Evolutionary conservation across 768 basidiomycete species (phyloP).

Genomic region (Tricholoma flavovirens): DNA sequence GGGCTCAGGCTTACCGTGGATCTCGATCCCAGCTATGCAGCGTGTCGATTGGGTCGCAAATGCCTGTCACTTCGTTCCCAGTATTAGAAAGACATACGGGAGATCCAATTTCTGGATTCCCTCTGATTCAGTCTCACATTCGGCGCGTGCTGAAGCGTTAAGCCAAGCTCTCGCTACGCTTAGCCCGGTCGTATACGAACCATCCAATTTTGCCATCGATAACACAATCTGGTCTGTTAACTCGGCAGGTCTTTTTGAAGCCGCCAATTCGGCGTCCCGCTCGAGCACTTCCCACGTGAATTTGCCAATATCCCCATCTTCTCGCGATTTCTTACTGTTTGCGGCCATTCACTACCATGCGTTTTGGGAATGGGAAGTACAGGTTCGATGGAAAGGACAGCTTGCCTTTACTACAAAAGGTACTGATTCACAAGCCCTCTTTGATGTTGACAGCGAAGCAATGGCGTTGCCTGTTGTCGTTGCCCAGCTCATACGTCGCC

Average conservation of each 20-base stretch:
- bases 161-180: neutral
- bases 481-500: conserved; percentile 22
- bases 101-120: neutral
- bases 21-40: neutral
- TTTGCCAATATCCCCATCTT: neutral
- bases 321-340: neutral
- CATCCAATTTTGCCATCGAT: neutral
- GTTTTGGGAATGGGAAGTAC: conserved; percentile 18
- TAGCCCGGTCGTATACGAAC: neutral
- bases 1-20: neutral
- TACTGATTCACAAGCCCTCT: neutral
- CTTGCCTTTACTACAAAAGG: conserved; percentile 1
- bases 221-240: neutral
- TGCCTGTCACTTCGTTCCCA: neutral
- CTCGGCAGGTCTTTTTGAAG: neutral
- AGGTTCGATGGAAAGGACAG: conserved; percentile 5
- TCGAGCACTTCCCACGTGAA: neutral
- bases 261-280: neutral
- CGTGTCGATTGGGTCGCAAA: neutral
- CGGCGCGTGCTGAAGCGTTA: neutral
- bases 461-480: conserved; percentile 16
- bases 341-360: conserved; percentile 2
- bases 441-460: conserved; percentile 15
- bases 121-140: neutral
- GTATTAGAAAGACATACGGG: neutral